Evolutionary conservation across 2,329 filamentous ascomycete species (phyloP).

Genomic region (Apiospora saccharicola): DNA sequence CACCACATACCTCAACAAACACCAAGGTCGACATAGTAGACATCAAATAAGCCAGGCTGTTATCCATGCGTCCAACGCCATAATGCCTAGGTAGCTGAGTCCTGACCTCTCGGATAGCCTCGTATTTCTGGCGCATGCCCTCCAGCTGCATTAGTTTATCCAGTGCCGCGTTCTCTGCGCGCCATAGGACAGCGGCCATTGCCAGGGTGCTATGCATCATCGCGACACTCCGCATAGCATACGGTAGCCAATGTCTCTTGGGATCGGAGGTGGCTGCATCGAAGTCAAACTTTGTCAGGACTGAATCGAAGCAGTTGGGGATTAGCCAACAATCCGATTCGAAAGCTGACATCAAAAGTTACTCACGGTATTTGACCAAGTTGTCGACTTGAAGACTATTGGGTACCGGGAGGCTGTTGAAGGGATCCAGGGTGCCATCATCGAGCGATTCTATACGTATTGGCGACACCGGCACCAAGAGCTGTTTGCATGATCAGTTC

Average conservation of each 20-base stretch:
- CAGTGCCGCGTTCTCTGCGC: constrained; percentile 24
- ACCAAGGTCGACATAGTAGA: constrained; percentile 28
- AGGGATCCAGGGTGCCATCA: constrained; percentile 23
- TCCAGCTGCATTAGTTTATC: constrained; percentile 25
- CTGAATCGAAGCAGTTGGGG: not conserved
- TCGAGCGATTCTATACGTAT: not conserved
- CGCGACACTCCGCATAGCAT: constrained; percentile 27
- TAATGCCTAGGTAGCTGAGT: not conserved
- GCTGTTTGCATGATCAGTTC: not conserved
- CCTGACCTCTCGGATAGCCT: constrained; percentile 27
- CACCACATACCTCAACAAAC: constrained; percentile 24
- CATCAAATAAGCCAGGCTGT: constrained; percentile 22
- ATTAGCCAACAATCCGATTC: not conserved
- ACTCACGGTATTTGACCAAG: constrained; percentile 27
- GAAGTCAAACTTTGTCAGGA: constrained; percentile 22
- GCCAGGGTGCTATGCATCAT: constrained; percentile 30
- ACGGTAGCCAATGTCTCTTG: constrained; percentile 26
- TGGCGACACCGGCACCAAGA: not conserved
- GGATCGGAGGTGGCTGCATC: constrained; percentile 19
- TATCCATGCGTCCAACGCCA: not conserved
- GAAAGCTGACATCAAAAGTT: not conserved
- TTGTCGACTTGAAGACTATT: constrained; percentile 21
- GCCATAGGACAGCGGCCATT: constrained; percentile 27
- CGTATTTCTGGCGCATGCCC: constrained; percentile 28
- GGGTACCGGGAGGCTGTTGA: constrained; percentile 20